Percentiles rank a stretch among this genome's conserved stretches.
phyloP scores from a whole-genome alignment of 1,284 basidiomycete species.

The Microbotryomycetes sp. region DNA sequence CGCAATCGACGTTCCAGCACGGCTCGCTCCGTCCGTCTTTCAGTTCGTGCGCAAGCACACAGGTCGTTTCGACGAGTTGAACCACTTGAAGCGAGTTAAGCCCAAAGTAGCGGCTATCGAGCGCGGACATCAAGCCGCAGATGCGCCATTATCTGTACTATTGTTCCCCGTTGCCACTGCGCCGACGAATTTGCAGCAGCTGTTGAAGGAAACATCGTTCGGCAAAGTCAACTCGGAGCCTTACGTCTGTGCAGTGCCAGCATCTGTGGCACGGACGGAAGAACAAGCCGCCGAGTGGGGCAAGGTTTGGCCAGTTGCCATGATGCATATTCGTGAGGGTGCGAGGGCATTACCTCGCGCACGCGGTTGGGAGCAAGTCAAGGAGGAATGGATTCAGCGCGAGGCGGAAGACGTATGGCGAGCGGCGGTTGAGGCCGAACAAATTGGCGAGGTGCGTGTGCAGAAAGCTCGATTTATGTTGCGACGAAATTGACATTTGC shows the following conservation, averaged over 20 bases:
- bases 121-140: neutral
- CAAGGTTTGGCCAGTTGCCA: conserved; percentile 67
- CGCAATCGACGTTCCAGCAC: conserved; percentile 21
- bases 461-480: too few species aligned
- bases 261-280: conserved; percentile 60
- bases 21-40: conserved; percentile 17
- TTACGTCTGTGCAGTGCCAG: conserved; percentile 54
- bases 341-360: conserved; percentile 43
- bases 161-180: conserved; percentile 35
- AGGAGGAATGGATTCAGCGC: conserved; percentile 55
- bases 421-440: conserved; percentile 49
- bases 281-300: conserved; percentile 52
- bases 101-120: neutral
- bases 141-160: conserved; percentile 26
- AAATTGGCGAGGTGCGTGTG: conserved; percentile 52
- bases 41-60: conserved; percentile 25
- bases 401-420: conserved; percentile 63
- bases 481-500: neutral
- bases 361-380: conserved; percentile 42
- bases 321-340: conserved; percentile 62
- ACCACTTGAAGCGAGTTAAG: conserved; percentile 72
- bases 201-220: conserved; percentile 25
- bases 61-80: conserved; percentile 44
- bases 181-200: neutral
- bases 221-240: conserved; percentile 26